Evolutionary conservation across 768 basidiomycete species (phyloP).

Genomic region (Pleurotus ostreatus): DNA sequence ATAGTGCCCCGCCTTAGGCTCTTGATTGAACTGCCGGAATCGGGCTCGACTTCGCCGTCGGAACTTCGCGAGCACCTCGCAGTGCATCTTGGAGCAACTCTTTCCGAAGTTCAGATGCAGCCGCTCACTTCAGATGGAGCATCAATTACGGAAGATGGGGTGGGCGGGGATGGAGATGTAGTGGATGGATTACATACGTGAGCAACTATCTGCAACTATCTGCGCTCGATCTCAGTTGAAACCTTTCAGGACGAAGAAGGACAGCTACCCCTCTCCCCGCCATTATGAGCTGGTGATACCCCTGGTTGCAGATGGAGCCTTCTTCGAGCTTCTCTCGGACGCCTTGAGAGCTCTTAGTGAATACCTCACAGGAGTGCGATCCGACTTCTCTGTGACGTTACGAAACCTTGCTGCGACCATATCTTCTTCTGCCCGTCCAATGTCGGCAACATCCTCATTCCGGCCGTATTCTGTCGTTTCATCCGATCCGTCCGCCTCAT

Average conservation of each 20-base stretch:
- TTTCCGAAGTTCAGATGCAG: too few relatives aligned
- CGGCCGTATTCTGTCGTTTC: slow-evolving; percentile 41
- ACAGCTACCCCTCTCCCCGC: background rate
- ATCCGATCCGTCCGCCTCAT: slow-evolving; percentile 29
- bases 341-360: slow-evolving; percentile 49
- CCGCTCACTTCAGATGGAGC: too few relatives aligned
- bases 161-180: too few relatives aligned
- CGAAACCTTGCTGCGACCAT: slow-evolving; percentile 32
- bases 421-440: slow-evolving; percentile 36
- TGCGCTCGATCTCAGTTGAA: background rate
- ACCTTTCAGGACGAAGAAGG: background rate
- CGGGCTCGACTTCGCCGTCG: slow-evolving; percentile 12
- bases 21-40: slow-evolving; percentile 30
- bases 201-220: slow-evolving; percentile 9
- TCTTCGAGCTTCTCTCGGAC: slow-evolving; percentile 70
- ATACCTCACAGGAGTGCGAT: slow-evolving; percentile 48
- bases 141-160: too few relatives aligned
- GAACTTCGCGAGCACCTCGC: background rate
- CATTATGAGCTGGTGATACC: slow-evolving; percentile 66
- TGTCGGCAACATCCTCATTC: slow-evolving; percentile 36
- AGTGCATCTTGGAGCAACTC: too few relatives aligned
- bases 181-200: background rate
- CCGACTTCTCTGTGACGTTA: slow-evolving; percentile 43
- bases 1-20: slow-evolving; percentile 59
- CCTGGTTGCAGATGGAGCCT: slow-evolving; percentile 73